Base-by-base conservation (phyloP, 2,329 filamentous ascomycete genomes). In the Nigrospora sphaerica region DNA sequence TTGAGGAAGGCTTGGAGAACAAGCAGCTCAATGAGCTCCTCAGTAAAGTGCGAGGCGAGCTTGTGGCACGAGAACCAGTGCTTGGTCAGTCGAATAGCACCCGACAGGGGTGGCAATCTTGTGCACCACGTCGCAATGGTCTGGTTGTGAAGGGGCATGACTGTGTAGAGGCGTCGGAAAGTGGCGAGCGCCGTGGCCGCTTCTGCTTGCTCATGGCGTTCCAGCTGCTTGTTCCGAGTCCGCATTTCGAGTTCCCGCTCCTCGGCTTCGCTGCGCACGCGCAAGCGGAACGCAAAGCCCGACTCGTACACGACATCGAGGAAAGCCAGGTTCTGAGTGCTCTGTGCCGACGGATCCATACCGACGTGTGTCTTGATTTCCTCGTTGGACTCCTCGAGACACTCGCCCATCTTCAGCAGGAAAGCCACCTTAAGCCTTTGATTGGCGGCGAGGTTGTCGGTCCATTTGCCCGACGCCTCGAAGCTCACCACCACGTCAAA, bases 341-440 rank as follows among this genome's bases (percentile, higher is more conserved):
- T 81, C 36, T 77, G 73, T 12, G 75, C 74, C 47, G 78, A 74
- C 52, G 93, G 90, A 59, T 97, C 93, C 14, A 95, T 72, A 1
- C 93, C 92, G 12, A 97, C 70, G 39, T 82, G 81, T 7, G 83
- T 82, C 28, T 71, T 78, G 36, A 89, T 74, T 37, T 72, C 74
- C 10, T 77, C 72, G 23, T 83, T 79, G 3, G 73, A 67, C 16
- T 79, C 74, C 46, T 79, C 74, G 2, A 98, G 69, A 3, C 89
- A 75, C 44, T 84, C 81, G 42, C 83, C 81, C 47, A 95, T 82
- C 56, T 83, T 80, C 4, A 96, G 69, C 4, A 93, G 73, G 61
- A 98, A 95, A 4, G 95, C 93, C 35, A 95, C 79, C 66, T 98
- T 98, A 12, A 90, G 91, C 59, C 90, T 82, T 63, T 98, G 93